Evolutionary conservation across 352 stramenopile species (phyloP).

Genomic region (Porosira glacialis): DNA sequence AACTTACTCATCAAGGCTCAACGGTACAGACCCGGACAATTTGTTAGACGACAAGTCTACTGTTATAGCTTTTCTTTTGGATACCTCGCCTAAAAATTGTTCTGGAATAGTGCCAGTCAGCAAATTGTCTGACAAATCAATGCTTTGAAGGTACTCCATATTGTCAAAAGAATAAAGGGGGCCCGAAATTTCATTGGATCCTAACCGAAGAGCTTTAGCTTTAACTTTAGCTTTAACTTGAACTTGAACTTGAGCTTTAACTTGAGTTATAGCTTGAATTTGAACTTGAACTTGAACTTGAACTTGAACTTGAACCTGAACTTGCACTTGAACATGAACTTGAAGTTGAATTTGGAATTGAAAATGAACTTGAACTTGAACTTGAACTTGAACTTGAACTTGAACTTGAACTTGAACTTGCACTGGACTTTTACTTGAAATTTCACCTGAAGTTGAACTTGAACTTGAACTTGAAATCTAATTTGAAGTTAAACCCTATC

Average conservation of each 20-base stretch:
- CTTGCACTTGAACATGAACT: neutral
- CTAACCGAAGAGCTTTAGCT: conserved; percentile 44
- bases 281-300: neutral
- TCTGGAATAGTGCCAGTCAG: conserved; percentile 62
- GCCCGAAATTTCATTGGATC: conserved; percentile 66
- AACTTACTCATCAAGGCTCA: conserved; percentile 37
- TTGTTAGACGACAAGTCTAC: conserved; percentile 55
- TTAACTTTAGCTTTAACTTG: conserved; percentile 31
- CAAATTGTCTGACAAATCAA: conserved; percentile 64
- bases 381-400: conserved; percentile 58
- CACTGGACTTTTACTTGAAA: too few species aligned
- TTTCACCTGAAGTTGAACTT: too few species aligned
- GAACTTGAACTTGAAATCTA: too few species aligned
- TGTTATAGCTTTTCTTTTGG: conserved; percentile 32
- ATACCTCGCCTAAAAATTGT: conserved; percentile 54
- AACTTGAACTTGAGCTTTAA: conserved; percentile 40
- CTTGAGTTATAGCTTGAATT: conserved; percentile 14
- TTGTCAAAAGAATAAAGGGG: conserved; percentile 48
- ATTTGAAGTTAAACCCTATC: too few species aligned
- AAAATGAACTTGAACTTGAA: conserved; percentile 56
- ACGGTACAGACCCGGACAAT: conserved; percentile 38
- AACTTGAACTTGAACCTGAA: neutral
- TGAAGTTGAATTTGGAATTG: neutral
- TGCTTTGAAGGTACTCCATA: conserved; percentile 32
- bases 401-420: too few species aligned